These are phyloP conservation scores for Candida hungchunana DNA, from an alignment of 805 yeast species.

Conservation along the genomic window DNA sequence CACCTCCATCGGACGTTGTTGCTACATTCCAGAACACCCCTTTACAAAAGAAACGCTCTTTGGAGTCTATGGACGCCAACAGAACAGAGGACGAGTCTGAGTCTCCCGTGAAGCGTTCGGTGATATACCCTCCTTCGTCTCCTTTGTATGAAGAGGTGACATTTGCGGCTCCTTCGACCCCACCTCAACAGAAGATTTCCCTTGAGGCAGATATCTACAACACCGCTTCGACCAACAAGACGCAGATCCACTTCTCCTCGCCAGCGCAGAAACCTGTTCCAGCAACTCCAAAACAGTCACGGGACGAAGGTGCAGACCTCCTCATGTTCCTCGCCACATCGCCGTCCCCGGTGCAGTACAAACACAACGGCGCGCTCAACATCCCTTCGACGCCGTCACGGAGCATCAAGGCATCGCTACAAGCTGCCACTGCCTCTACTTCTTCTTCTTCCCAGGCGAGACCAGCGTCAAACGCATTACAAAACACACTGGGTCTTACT, in stretches of 20 bases:
- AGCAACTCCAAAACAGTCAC: slow-evolving; percentile 24
- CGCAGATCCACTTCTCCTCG: slow-evolving; percentile 20
- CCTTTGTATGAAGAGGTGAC: slow-evolving; percentile 23
- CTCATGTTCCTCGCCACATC: slow-evolving; percentile 80
- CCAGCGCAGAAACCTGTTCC: slow-evolving; percentile 17
- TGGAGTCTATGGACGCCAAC: slow-evolving; percentile 21
- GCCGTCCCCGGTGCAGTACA: slow-evolving; percentile 51
- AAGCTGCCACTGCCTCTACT: slow-evolving; percentile 3
- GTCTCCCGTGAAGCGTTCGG: slow-evolving; percentile 14
- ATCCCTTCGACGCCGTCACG: slow-evolving; percentile 24
- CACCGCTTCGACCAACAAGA: slow-evolving; percentile 26
- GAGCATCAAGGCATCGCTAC: slow-evolving; percentile 10
- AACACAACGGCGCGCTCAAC: slow-evolving; percentile 8
- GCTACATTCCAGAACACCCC: neutral
- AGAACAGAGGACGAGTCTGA: slow-evolving; percentile 23
- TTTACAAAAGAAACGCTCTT: slow-evolving; percentile 17
- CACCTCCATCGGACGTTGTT: slow-evolving; percentile 3
- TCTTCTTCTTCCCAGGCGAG: slow-evolving; percentile 13
- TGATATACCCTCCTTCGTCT: slow-evolving; percentile 25
- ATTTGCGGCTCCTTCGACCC: slow-evolving; percentile 23
- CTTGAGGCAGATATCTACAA: slow-evolving; percentile 23
- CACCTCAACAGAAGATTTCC: slow-evolving; percentile 25
- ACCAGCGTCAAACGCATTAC: slow-evolving; percentile 3
- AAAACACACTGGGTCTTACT: slow-evolving; percentile 13
- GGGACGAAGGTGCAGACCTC: slow-evolving; percentile 74